Conservation (phyloP, 2,329 filamentous ascomycete genomes). For the Talaromyces sp. region DNA sequence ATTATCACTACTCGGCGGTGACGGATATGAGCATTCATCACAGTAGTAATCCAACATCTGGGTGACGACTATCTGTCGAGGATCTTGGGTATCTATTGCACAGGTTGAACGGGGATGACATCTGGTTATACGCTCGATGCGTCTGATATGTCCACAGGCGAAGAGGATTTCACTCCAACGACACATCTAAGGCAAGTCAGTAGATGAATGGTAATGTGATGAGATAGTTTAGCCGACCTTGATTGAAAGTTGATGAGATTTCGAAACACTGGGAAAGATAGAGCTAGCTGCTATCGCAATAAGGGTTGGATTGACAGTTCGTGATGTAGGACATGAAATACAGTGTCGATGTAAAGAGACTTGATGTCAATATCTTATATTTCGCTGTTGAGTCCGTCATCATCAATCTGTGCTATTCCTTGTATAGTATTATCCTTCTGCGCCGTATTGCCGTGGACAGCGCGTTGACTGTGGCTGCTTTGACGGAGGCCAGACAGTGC, state of each 20-base stretch:
- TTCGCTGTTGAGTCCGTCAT: background rate
- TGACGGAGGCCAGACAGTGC: background rate
- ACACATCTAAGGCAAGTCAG: slow-evolving; percentile 4
- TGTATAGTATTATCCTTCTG: background rate
- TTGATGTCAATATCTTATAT: background rate
- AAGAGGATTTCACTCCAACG: slow-evolving; percentile 11
- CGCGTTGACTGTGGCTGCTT: background rate
- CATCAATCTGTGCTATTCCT: background rate
- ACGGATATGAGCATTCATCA: slow-evolving; percentile 9
- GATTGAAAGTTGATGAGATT: background rate
- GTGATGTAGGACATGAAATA: background rate
- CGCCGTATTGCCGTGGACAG: background rate
- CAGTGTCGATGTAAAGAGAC: background rate
- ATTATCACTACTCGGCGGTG: slow-evolving; percentile 11
- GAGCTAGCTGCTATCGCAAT: background rate
- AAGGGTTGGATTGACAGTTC: background rate
- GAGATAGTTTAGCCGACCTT: background rate
- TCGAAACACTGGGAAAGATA: background rate
- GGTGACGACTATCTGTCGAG: slow-evolving; percentile 9
- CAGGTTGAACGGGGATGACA: slow-evolving; percentile 11
- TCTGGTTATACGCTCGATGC: slow-evolving; percentile 7
- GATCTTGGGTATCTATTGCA: slow-evolving; percentile 9
- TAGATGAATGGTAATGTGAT: background rate
- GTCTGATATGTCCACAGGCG: slow-evolving; percentile 13
- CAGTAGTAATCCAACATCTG: slow-evolving; percentile 12